Evolutionary conservation across 208 protist genomes (phyloP).

Genomic region (Trichomonas vaginalis): DNA sequence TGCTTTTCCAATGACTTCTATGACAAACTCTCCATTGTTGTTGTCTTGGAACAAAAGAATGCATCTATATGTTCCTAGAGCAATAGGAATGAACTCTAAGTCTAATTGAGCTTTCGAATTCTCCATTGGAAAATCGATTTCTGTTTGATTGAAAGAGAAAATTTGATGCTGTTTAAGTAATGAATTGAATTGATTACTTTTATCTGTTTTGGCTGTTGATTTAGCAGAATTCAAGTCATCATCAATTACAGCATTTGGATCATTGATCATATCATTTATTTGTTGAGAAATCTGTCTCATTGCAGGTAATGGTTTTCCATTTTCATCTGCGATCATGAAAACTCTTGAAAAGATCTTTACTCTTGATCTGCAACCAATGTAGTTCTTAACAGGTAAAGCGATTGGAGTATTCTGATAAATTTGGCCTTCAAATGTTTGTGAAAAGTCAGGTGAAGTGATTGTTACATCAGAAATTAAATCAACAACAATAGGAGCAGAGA

Average conservation of each 20-base stretch:
- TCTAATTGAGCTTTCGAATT: neutral
- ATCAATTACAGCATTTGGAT: neutral
- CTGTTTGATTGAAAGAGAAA: neutral
- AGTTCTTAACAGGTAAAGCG: neutral
- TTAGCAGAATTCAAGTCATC: neutral
- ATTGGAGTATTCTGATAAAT: neutral
- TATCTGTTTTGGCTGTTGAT: neutral
- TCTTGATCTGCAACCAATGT: neutral
- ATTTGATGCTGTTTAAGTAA: neutral
- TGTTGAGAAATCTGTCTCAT: neutral
- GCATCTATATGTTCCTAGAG: neutral
- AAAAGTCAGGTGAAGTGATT: neutral
- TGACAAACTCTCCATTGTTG: neutral
- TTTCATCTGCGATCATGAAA: neutral
- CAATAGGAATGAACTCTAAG: neutral
- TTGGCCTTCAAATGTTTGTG: neutral
- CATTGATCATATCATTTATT: neutral
- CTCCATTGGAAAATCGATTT: neutral
- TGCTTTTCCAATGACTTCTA: neutral
- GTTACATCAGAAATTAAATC: neutral
- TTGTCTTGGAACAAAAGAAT: neutral
- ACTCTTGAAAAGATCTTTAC: neutral
- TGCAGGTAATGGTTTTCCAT: neutral
- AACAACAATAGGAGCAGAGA: neutral
- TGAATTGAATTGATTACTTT: neutral